phyloP scores from a whole-genome alignment of 2,329 filamentous ascomycete species.

The Neophaeococcomyces mojaviensis region DNA sequence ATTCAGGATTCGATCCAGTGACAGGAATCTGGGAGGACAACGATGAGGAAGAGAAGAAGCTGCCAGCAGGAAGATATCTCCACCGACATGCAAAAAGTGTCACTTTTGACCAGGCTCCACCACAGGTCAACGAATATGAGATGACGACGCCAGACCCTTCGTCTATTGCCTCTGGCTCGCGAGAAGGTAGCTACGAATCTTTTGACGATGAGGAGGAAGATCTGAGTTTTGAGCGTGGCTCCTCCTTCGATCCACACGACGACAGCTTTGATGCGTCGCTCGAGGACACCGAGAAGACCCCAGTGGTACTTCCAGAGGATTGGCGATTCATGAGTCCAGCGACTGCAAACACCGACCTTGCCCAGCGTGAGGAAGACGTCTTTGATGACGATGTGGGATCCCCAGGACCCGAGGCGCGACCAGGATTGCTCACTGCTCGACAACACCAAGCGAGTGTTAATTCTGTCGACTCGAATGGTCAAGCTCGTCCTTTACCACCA shows the following conservation, averaged over 20 bases:
- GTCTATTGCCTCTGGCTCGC: conserved; percentile 78
- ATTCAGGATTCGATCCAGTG: conserved; percentile 56
- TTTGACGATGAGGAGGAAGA: conserved; percentile 66
- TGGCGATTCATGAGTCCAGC: conserved; percentile 75
- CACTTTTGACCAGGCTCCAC: conserved; percentile 88
- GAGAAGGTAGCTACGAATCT: conserved; percentile 88
- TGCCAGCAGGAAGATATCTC: conserved; percentile 59
- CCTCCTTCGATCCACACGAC: conserved; percentile 53
- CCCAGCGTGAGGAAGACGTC: conserved; percentile 54
- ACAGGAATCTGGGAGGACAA: conserved; percentile 61
- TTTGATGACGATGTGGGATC: conserved; percentile 59
- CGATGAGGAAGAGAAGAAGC: conserved; percentile 52
- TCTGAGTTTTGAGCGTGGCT: conserved; percentile 51
- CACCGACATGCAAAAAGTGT: conserved; percentile 92
- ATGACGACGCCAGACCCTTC: conserved; percentile 97
- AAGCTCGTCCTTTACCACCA: conserved; percentile 78
- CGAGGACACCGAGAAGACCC: conserved; percentile 93
- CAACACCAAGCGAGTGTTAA: conserved; percentile 58
- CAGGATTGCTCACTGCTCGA: conserved; percentile 43
- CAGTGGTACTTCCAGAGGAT: conserved; percentile 93
- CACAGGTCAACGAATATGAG: conserved; percentile 95
- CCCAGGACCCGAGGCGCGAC: conserved; percentile 53
- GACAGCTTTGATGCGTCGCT: conserved; percentile 95
- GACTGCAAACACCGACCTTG: conserved; percentile 48
- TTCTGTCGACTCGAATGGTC: conserved; percentile 69